Evolutionary conservation across 805 yeast genomes (phyloP).

Genomic region (Starmerella riodocensis): DNA sequence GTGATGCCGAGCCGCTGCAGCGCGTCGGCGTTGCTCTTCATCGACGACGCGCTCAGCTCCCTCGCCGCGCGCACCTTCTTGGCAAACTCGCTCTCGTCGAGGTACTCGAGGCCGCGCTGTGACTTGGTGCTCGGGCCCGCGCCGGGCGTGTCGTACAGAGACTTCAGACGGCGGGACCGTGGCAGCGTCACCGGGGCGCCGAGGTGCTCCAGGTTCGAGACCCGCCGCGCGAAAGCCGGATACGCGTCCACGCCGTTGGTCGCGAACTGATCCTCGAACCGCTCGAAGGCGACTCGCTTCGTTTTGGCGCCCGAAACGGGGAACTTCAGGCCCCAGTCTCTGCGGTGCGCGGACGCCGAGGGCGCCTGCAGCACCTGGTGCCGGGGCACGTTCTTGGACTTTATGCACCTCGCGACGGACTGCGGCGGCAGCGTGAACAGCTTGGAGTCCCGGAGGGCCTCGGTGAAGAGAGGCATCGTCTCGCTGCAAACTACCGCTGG

Average conservation of each 20-base stretch:
- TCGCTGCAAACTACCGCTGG: no score
- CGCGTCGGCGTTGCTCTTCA: background rate
- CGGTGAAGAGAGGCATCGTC: constrained; percentile 16
- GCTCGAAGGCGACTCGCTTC: constrained; percentile 19
- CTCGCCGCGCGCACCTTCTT: constrained; percentile 11
- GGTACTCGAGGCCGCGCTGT: constrained; percentile 16
- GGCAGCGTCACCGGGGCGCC: constrained; percentile 22
- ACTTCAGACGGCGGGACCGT: constrained; percentile 14
- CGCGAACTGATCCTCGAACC: constrained; percentile 23
- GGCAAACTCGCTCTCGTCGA: constrained; percentile 14
- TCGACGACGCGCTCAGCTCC: background rate
- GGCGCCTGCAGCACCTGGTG: constrained; percentile 26
- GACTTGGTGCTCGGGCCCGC: constrained; percentile 5
- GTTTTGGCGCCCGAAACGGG: constrained; percentile 22
- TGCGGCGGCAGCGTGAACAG: constrained; percentile 23
- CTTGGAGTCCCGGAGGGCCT: constrained; percentile 21
- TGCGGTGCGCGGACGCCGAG: constrained; percentile 25
- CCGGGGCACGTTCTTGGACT: constrained; percentile 20
- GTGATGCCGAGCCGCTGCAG: constrained; percentile 5
- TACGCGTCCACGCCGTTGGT: constrained; percentile 24
- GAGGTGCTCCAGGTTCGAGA: constrained; percentile 24
- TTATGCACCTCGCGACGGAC: constrained; percentile 9
- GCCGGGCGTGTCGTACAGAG: constrained; percentile 11
- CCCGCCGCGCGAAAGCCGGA: constrained; percentile 21
- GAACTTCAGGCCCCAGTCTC: constrained; percentile 29